Conservation (phyloP, 2,329 filamentous ascomycete genomes). For the Raffaelea arxii region DNA sequence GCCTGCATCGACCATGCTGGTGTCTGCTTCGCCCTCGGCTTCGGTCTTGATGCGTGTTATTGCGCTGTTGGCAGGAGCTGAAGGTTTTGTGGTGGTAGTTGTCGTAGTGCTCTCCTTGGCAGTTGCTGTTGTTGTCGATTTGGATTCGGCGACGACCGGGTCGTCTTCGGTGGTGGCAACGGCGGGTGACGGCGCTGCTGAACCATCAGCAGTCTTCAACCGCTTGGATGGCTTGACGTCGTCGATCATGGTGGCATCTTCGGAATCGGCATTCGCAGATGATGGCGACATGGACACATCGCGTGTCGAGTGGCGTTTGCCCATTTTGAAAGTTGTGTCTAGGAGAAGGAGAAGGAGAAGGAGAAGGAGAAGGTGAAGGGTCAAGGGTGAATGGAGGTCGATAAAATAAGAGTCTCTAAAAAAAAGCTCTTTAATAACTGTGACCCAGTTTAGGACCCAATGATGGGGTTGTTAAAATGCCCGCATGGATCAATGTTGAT, state of each 20-base stretch:
- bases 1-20: background rate
- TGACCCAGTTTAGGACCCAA: too few species aligned
- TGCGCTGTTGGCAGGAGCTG: background rate
- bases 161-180: slow-evolving; percentile 20
- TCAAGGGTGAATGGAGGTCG: background rate
- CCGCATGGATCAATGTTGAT: too few species aligned
- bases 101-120: background rate
- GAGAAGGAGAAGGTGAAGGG: background rate
- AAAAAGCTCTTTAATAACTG: too few species aligned
- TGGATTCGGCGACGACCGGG: too few species aligned
- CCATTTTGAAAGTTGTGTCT: slow-evolving; percentile 10
- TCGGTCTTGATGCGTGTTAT: slow-evolving; percentile 3
- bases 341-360: background rate
- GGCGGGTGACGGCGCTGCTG: slow-evolving; percentile 34
- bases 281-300: slow-evolving; percentile 40
- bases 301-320: slow-evolving; percentile 18
- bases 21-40: slow-evolving; percentile 17
- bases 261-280: slow-evolving; percentile 34
- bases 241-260: slow-evolving; percentile 34
- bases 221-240: slow-evolving; percentile 35
- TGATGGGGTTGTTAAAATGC: too few species aligned
- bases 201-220: slow-evolving; percentile 33
- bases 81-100: background rate
- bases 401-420: too few species aligned
- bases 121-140: slow-evolving; percentile 3